phyloP scores from a whole-genome alignment of 768 basidiomycete species.

The Albatrellus ellisii region DNA sequence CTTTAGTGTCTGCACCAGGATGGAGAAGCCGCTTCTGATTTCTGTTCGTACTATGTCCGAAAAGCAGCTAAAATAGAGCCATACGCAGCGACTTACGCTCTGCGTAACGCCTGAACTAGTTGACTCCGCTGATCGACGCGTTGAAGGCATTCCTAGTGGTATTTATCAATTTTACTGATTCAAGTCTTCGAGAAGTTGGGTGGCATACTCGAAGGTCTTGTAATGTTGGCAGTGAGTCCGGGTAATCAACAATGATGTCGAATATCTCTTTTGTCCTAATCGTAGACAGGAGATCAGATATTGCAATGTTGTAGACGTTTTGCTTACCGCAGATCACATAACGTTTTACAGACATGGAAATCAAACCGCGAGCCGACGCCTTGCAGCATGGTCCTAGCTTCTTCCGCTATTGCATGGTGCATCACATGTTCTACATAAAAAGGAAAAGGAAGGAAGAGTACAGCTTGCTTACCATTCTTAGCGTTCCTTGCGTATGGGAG shows the following conservation, averaged over 20 bases:
- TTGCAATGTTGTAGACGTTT: background rate
- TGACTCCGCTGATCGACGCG: conserved; percentile 70
- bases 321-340: conserved; percentile 72
- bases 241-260: conserved; percentile 91
- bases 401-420: conserved; percentile 34
- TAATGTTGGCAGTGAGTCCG: conserved; percentile 75
- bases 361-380: conserved; percentile 78
- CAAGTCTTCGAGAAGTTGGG: background rate
- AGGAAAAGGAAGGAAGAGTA: background rate
- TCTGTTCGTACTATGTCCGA: conserved; percentile 25
- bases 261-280: conserved; percentile 79
- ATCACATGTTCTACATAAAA: no score
- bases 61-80: background rate
- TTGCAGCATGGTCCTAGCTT: conserved; percentile 59
- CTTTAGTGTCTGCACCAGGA: conserved; percentile 89
- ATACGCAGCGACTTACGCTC: conserved; percentile 51
- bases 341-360: conserved; percentile 83
- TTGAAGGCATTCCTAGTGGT: conserved; percentile 54
- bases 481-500: conserved; percentile 64
- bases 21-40: conserved; percentile 83
- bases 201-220: conserved; percentile 68
- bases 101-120: conserved; percentile 65
- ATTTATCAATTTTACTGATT: conserved; percentile 1
- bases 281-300: background rate
- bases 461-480: conserved; percentile 31